Conservation (phyloP, 148 eudicot species). For the Rhododendron ferrugineum region DNA sequence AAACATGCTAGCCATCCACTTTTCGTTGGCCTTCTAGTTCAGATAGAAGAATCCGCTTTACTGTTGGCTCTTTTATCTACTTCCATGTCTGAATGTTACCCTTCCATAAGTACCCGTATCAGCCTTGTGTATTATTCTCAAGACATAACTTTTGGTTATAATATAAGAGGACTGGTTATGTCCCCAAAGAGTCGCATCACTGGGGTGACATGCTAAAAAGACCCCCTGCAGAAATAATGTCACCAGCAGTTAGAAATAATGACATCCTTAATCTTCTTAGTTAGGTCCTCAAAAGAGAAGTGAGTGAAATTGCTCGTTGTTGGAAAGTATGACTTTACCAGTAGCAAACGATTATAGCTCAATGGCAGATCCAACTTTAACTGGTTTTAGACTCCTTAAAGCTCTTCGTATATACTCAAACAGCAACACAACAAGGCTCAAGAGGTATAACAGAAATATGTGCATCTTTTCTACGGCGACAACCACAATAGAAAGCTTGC, state of each 20-base stretch:
- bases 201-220: conserved; percentile 9
- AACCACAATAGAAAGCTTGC: conserved; percentile 28
- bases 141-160: background rate
- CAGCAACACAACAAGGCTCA: conserved; percentile 57
- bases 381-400: conserved; percentile 60
- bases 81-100: background rate
- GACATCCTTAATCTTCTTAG: background rate
- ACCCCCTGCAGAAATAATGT: conserved; percentile 15
- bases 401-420: conserved; percentile 52
- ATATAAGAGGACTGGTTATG: background rate
- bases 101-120: background rate
- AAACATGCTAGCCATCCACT: background rate
- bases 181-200: background rate
- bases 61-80: background rate
- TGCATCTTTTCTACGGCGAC: conserved; percentile 36
- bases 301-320: background rate
- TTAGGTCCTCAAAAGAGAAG: background rate
- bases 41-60: background rate
- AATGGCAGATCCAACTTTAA: conserved; percentile 50
- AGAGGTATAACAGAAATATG: conserved; percentile 39
- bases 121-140: background rate
- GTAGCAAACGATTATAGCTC: conserved; percentile 12
- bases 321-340: conserved; percentile 18
- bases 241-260: conserved; percentile 5
- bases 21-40: background rate